Evolutionary conservation across 2,329 filamentous ascomycete genomes (phyloP), one percentile per base, ranked within the genome.

Genomic region (Hawksworthiomyces lignivorus): DNA sequence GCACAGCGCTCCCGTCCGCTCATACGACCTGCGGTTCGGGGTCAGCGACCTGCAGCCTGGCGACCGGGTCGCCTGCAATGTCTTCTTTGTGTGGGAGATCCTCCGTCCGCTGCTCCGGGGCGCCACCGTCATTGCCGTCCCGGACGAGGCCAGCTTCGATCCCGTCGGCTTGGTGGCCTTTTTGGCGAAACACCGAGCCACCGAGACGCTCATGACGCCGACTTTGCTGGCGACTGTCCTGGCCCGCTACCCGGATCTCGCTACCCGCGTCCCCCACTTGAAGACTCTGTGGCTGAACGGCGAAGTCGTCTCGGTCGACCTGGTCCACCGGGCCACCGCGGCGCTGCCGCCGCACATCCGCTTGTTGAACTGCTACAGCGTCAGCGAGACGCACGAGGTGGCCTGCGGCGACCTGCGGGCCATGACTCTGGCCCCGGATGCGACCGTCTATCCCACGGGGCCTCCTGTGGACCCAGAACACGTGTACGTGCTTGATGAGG

Each of bases 71-170:
- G 85, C 85, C n/a, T 89, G 84, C 64, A 90, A 89, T 66, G 85
- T 89, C 45, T 90, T 89, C 60, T 90, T 90, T 56, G 72, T 89
- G 35, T 90, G 85, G 85, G 85, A 90, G 58, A 88, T 89, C 43
- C 60, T 90, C 41, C 81, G 85, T 5, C 85, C 85, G 8, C 67
- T 90, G 33, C 58, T 90, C 41, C 75, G 84, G 41, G 85, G 85
- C 51, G 85, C 84, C 3, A 87, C 85, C 0, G 82, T 86, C 5
- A 74, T 88, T 18, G 75, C 81, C 4, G 77, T 89, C 14, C 82
- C 84, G 1, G 85, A 90, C 52, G 77, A 84, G 51, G 74, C 72
- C 27, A 88, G 84, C 62, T 89, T 88, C 53, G 85, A 90, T 50
- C 84, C 85, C 0, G 74, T 77, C 26, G 75, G 80, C 36, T 73